Evolutionary conservation across 495 filamentous ascomycete genomes (phyloP).

Genomic region (Podospora comata): DNA sequence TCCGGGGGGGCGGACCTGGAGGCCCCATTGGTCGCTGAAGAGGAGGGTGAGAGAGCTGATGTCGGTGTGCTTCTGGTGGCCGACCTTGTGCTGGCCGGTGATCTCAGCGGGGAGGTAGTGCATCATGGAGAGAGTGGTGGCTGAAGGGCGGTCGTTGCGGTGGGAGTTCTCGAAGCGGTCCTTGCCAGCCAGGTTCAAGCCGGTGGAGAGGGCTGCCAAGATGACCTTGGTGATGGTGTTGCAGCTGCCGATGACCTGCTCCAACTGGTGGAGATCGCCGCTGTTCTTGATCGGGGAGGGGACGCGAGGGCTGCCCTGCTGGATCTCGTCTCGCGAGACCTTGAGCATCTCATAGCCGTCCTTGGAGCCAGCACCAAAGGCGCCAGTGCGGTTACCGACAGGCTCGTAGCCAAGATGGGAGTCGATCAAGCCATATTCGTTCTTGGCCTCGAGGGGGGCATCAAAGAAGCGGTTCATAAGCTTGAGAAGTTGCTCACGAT

Average conservation of each 20-base stretch:
- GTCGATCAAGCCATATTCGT: constrained; percentile 47
- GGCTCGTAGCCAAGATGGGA: constrained; percentile 53
- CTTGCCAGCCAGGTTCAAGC: constrained; percentile 40
- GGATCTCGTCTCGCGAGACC: constrained; percentile 50
- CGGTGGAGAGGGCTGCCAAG: constrained; percentile 48
- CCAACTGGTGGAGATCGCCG: constrained; percentile 43
- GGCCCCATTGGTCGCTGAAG: constrained; percentile 55
- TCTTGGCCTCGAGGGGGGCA: constrained; percentile 47
- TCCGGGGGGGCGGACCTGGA: constrained; percentile 52
- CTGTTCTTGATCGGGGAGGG: constrained; percentile 49
- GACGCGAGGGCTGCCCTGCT: constrained; percentile 43
- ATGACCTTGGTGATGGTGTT: constrained; percentile 53
- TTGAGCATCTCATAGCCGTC: constrained; percentile 57
- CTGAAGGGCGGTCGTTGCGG: constrained; percentile 49
- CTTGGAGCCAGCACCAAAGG: constrained; percentile 43
- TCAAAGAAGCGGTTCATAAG: constrained; percentile 54
- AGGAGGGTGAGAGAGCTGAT: constrained; percentile 56
- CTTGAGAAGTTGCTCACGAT: constrained; percentile 47
- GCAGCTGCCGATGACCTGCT: constrained; percentile 46
- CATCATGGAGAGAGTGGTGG: constrained; percentile 46
- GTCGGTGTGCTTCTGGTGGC: constrained; percentile 58
- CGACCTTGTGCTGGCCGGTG: constrained; percentile 41
- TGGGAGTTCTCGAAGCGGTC: constrained; percentile 52
- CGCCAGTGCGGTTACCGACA: constrained; percentile 48
- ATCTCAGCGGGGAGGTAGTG: constrained; percentile 48